Conservation (phyloP, 106 monocot genomes). For the Dendrobium catenatum region DNA sequence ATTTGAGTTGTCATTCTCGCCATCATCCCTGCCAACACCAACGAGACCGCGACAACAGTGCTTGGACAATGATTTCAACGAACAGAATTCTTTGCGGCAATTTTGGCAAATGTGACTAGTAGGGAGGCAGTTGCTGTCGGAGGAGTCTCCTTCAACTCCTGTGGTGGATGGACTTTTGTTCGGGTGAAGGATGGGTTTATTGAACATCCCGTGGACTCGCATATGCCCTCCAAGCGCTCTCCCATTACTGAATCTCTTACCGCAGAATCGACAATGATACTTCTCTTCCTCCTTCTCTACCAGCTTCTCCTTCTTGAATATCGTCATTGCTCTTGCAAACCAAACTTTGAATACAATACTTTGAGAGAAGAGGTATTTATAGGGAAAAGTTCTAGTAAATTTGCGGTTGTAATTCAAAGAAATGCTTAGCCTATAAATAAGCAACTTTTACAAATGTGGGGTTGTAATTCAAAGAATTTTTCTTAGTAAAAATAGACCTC, state of each 20-base stretch:
- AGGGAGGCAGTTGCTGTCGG: constrained; percentile 26
- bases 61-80: constrained; percentile 54
- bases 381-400: background rate
- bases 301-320: constrained; percentile 5
- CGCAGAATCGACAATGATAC: constrained; percentile 69
- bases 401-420: too few species aligned
- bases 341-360: background rate
- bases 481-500: too few species aligned
- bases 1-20: background rate
- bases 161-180: too few species aligned
- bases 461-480: too few species aligned
- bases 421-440: too few species aligned
- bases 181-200: constrained; percentile 12
- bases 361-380: background rate
- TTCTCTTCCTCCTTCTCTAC: constrained; percentile 24
- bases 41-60: constrained; percentile 44
- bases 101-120: constrained; percentile 15
- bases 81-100: constrained; percentile 58
- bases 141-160: background rate
- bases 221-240: constrained; percentile 84
- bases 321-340: constrained; percentile 21
- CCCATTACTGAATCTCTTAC: constrained; percentile 66
- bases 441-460: too few species aligned
- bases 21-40: background rate
- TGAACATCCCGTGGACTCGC: constrained; percentile 63